These are phyloP conservation scores for Letharia columbiana DNA, from an alignment of 495 filamentous ascomycete species.

Conservation along the genomic window DNA sequence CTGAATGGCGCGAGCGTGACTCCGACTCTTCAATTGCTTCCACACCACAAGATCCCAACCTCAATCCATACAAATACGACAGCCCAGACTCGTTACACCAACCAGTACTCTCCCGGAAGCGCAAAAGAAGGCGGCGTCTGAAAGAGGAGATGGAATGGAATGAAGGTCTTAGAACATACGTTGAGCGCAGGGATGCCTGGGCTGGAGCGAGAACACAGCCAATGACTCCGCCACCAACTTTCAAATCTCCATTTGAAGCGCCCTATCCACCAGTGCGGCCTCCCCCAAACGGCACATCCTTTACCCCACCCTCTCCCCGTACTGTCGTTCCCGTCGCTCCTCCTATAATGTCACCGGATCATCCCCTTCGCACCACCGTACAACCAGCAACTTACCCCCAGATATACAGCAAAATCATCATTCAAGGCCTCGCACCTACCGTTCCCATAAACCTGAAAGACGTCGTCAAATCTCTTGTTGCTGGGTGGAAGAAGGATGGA, in stretches of 20 bases:
- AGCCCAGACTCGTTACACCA: constrained; percentile 51
- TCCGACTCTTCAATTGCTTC: constrained; percentile 26
- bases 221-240: neutral
- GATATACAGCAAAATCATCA: constrained; percentile 81
- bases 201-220: constrained; percentile 52
- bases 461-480: constrained; percentile 70
- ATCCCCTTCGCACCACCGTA: constrained; percentile 66
- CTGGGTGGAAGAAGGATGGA: constrained; percentile 88
- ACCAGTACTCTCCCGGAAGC: constrained; percentile 43
- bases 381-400: constrained; percentile 61
- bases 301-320: constrained; percentile 23
- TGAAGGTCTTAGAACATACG: constrained; percentile 65
- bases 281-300: constrained; percentile 3
- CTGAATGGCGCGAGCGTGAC: constrained; percentile 34
- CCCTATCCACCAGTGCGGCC: neutral
- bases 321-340: constrained; percentile 52
- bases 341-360: constrained; percentile 57
- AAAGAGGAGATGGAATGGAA: constrained; percentile 81
- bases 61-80: constrained; percentile 54
- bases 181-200: constrained; percentile 73
- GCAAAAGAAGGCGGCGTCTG: constrained; percentile 48
- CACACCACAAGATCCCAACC: constrained; percentile 20
- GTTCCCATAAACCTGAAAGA: constrained; percentile 82
- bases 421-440: constrained; percentile 65
- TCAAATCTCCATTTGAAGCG: neutral